A percentile compares a stretch with the other conserved stretches of the same genome.
phyloP scores from a whole-genome alignment of 805 yeast genomes.

The Zygotorulaspora chibaensis region DNA sequence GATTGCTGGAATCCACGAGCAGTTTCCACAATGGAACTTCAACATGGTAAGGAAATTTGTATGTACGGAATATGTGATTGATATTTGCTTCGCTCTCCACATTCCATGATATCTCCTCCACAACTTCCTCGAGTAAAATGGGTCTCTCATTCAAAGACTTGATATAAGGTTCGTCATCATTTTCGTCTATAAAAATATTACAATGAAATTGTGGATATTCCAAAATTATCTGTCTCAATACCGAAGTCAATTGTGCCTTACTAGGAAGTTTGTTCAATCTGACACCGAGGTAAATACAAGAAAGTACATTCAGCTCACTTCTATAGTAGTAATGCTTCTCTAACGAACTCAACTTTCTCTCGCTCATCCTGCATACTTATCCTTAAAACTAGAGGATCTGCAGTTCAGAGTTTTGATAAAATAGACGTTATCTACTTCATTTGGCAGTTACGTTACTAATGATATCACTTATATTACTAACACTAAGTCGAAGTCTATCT shows the following conservation, averaged over 20 bases:
- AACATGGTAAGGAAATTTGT: constrained; percentile 16
- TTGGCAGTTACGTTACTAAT: constrained; percentile 23
- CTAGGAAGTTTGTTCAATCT: constrained; percentile 21
- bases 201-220: constrained; percentile 20
- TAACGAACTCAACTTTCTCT: constrained; percentile 13
- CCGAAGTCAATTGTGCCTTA: constrained; percentile 7
- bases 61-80: constrained; percentile 20
- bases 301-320: constrained; percentile 24
- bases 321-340: constrained; percentile 26
- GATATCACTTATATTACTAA: constrained; percentile 10
- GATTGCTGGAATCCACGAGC: constrained; percentile 14
- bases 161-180: constrained; percentile 7
- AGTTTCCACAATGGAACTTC: constrained; percentile 29
- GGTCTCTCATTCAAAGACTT: constrained; percentile 4
- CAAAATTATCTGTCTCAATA: constrained; percentile 14
- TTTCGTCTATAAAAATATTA: constrained; percentile 12
- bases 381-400: no score
- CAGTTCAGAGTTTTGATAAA: no score
- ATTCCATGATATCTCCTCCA: constrained; percentile 19
- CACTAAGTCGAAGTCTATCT: constrained; percentile 1
- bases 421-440: constrained; percentile 17
- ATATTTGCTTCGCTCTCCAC: constrained; percentile 11
- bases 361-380: background rate
- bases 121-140: constrained; percentile 20
- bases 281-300: constrained; percentile 26